Evolutionary conservation across 23 red algal species (phyloP).

Genomic region (Gracilaria domingensis): DNA sequence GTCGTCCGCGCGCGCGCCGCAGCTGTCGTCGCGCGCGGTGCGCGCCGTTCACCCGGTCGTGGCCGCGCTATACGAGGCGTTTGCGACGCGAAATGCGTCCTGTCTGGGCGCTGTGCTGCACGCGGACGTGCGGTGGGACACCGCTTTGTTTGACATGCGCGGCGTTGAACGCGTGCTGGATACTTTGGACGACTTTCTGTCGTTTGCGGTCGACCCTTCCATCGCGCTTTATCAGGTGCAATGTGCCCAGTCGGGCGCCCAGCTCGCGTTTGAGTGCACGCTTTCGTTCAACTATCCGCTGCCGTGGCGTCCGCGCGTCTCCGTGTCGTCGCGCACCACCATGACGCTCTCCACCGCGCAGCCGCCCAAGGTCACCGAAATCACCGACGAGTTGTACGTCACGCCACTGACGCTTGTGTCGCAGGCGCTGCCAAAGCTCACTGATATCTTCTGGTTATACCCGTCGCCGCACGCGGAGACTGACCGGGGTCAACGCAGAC

Average conservation of each 20-base stretch:
- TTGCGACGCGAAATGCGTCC: not conserved
- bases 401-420: slow-evolving; percentile 8
- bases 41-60: not conserved
- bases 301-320: slow-evolving; percentile 66
- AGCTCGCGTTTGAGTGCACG: slow-evolving; percentile 22
- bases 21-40: not conserved
- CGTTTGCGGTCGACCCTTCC: slow-evolving; percentile 46
- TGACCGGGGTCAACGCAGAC: slow-evolving; percentile 33
- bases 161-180: not conserved
- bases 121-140: slow-evolving; percentile 18
- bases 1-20: not conserved
- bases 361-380: not conserved
- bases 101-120: not conserved
- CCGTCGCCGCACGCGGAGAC: slow-evolving; percentile 56
- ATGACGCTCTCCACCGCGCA: not conserved
- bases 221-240: slow-evolving; percentile 27
- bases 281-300: slow-evolving; percentile 66
- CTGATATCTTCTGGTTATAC: slow-evolving; percentile 57
- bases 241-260: not conserved
- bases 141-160: slow-evolving; percentile 17
- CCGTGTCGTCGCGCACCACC: slow-evolving; percentile 5
- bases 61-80: slow-evolving; percentile 7
- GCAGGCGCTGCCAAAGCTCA: slow-evolving; percentile 46
- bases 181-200: slow-evolving; percentile 31
- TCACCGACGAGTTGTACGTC: slow-evolving; percentile 42